Conservation (phyloP, 129 eudicot genomes). For the Escallonia herrerae region DNA sequence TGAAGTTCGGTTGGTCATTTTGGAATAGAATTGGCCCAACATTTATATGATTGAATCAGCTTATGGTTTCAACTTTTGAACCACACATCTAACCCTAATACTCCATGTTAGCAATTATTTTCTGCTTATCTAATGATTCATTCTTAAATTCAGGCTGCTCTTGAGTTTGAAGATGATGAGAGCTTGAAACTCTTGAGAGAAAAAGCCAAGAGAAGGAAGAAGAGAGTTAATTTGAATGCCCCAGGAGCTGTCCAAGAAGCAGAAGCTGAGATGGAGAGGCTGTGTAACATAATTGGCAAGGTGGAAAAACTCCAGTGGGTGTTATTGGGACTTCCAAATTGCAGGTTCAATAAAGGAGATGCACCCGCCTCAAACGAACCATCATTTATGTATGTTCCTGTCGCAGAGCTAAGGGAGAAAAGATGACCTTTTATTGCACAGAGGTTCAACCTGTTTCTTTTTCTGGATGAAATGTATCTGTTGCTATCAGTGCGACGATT, state of each 20-base stretch:
- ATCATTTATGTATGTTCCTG: conserved; percentile 49
- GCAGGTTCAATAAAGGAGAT: conserved; percentile 13
- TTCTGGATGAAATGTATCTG: no score
- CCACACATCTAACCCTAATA: background rate
- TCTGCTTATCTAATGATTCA: background rate
- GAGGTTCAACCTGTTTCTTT: background rate
- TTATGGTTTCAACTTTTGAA: no score
- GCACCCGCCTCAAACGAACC: conserved; percentile 17
- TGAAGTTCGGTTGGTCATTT: no score
- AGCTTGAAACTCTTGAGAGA: conserved; percentile 43
- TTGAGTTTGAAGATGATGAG: conserved; percentile 40
- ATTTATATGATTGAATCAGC: no score
- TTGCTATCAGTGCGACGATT: no score
- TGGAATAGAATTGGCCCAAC: no score
- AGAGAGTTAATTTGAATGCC: conserved; percentile 10
- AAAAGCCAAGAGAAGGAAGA: conserved; percentile 35
- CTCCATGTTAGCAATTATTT: background rate
- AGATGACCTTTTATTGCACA: conserved; percentile 19
- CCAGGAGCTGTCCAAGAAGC: conserved; percentile 29
- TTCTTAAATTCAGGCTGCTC: conserved; percentile 20
- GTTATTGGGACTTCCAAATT: conserved; percentile 44
- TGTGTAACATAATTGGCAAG: conserved; percentile 49
- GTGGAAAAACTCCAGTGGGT: conserved; percentile 45
- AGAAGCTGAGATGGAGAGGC: conserved; percentile 56
- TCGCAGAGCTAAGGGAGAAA: conserved; percentile 76